Percentiles rank a stretch among this genome's conserved stretches.
Conservation (phyloP, 768 basidiomycete species). For the Macrolepiota fuliginosa region DNA sequence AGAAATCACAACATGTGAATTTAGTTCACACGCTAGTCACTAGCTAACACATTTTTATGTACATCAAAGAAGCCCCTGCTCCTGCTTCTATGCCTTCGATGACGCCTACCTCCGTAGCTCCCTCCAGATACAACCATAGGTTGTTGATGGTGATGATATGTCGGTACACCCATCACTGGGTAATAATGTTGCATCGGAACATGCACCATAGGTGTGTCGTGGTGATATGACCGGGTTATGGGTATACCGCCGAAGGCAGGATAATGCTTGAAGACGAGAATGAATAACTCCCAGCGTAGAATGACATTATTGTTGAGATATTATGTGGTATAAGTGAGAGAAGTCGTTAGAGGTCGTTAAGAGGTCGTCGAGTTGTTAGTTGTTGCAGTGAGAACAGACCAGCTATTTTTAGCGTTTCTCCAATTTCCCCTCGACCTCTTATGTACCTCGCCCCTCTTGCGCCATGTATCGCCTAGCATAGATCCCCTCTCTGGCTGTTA, state of each 20-base stretch:
- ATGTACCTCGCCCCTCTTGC: too few species aligned
- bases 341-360: too few species aligned
- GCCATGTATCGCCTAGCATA: too few species aligned
- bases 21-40: neutral
- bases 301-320: neutral
- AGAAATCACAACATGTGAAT: too few species aligned
- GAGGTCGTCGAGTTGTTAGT: too few species aligned
- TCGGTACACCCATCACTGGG: neutral
- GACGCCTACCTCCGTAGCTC: neutral
- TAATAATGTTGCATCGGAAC: neutral
- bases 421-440: too few species aligned
- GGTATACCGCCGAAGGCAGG: neutral
- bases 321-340: too few species aligned
- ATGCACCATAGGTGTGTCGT: neutral
- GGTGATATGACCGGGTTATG: neutral
- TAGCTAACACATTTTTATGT: too few species aligned
- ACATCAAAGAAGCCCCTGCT: neutral
- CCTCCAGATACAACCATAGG: neutral
- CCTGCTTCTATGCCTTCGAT: neutral
- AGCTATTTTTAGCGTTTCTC: too few species aligned
- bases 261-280: neutral
- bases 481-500: too few species aligned
- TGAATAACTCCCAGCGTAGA: neutral
- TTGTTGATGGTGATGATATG: neutral
- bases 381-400: too few species aligned